Conservation (phyloP, 495 filamentous ascomycete species). For the Aspergillus saccharolyticus region DNA sequence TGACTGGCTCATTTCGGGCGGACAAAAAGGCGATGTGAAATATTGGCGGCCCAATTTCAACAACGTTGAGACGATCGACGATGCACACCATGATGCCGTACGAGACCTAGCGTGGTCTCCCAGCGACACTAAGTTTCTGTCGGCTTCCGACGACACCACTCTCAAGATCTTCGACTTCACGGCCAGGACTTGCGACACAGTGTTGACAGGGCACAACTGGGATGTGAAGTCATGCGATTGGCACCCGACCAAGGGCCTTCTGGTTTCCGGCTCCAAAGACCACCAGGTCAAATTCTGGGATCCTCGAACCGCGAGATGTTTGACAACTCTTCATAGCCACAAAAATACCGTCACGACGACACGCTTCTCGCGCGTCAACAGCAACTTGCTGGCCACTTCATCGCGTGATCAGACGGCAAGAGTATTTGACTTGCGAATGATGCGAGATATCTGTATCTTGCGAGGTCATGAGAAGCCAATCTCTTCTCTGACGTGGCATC, state of each 20-base stretch:
- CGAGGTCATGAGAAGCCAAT: conserved; percentile 94
- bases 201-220: conserved; percentile 87
- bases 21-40: conserved; percentile 91
- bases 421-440: conserved; percentile 93
- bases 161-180: conserved; percentile 97
- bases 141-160: conserved; percentile 86
- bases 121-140: conserved; percentile 91
- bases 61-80: conserved; percentile 90
- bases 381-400: conserved; percentile 80
- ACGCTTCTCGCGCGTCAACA: conserved; percentile 75
- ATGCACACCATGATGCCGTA: conserved; percentile 84
- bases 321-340: conserved; percentile 94
- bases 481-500: conserved; percentile 89
- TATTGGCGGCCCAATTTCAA: conserved; percentile 99
- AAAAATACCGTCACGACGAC: conserved; percentile 94
- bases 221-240: conserved; percentile 94
- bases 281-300: conserved; percentile 98
- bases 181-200: conserved; percentile 72
- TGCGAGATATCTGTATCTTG: conserved; percentile 91
- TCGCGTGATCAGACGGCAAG: conserved; percentile 88
- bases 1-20: conserved; percentile 94
- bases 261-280: conserved; percentile 96
- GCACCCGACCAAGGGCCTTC: conserved; percentile 91
- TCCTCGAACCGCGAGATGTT: conserved; percentile 77
- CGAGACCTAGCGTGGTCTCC: conserved; percentile 90